Evolutionary conservation across 768 basidiomycete species (phyloP).

Genomic region (Amanita polypyramis): DNA sequence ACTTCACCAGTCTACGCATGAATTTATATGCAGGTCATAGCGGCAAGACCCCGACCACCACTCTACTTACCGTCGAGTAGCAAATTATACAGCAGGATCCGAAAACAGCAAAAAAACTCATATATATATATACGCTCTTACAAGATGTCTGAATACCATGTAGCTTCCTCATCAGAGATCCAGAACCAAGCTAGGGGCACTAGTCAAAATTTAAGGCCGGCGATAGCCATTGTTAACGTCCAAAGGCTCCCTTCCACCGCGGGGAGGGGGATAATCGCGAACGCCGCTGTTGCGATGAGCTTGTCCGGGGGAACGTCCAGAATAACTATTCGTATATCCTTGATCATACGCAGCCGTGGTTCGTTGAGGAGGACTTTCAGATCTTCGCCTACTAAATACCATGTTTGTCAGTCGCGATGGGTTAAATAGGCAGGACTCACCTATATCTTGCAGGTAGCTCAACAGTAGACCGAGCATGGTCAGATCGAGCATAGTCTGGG

Average conservation of each 20-base stretch:
- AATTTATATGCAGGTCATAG: background rate
- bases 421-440: constrained; percentile 16
- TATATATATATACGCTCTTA: constrained; percentile 1
- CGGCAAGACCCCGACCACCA: constrained; percentile 5
- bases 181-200: constrained; percentile 4
- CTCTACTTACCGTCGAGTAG: background rate
- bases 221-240: constrained; percentile 3
- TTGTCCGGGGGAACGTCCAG: constrained; percentile 24
- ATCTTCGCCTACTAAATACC: constrained; percentile 40
- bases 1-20: background rate
- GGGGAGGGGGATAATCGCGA: constrained; percentile 5
- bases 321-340: constrained; percentile 42
- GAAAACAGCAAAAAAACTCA: background rate
- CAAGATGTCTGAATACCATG: constrained; percentile 4
- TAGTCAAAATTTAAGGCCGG: constrained; percentile 1
- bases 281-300: background rate
- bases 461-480: constrained; percentile 40
- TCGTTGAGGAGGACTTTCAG: constrained; percentile 55
- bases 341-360: constrained; percentile 39
- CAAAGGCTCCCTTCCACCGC: constrained; percentile 10
- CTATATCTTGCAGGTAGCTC: constrained; percentile 37
- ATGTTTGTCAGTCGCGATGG: background rate
- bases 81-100: background rate
- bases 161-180: constrained; percentile 4
- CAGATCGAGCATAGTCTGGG: constrained; percentile 43